Evolutionary conservation across 2,329 filamentous ascomycete species (phyloP).

Genomic region (Sordariomycetes sp.): DNA sequence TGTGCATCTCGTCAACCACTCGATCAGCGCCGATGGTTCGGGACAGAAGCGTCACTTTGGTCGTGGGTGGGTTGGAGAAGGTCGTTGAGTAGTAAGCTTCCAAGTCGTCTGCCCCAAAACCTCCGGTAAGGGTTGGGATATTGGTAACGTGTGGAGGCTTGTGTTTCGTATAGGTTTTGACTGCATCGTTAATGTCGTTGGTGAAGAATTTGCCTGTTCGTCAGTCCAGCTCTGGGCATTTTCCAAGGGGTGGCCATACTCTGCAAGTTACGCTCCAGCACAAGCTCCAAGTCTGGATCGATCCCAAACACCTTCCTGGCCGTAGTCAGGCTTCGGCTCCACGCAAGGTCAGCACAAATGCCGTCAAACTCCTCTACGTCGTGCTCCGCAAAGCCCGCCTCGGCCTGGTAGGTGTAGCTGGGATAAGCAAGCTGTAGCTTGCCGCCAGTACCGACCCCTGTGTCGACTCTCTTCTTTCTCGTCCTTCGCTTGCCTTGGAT

Average conservation of each 20-base stretch:
- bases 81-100: conserved; percentile 56
- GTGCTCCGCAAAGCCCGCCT: conserved; percentile 62
- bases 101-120: conserved; percentile 48
- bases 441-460: conserved; percentile 26
- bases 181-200: conserved; percentile 47
- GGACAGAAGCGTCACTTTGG: conserved; percentile 50
- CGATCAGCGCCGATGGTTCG: conserved; percentile 56
- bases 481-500: conserved; percentile 33
- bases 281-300: conserved; percentile 52
- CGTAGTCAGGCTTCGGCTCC: conserved; percentile 52
- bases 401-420: conserved; percentile 33
- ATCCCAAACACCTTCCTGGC: conserved; percentile 56
- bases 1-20: conserved; percentile 54
- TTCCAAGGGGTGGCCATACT: too few species aligned
- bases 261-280: conserved; percentile 57
- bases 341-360: conserved; percentile 56
- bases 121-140: conserved; percentile 56
- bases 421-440: conserved; percentile 24
- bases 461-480: conserved; percentile 20
- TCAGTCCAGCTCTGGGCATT: too few species aligned
- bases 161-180: conserved; percentile 51
- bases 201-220: conserved; percentile 46
- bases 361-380: conserved; percentile 60
- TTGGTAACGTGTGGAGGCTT: conserved; percentile 60
- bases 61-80: conserved; percentile 55